Conservation (phyloP, 208 protist genomes). For the Wallacemonas sp. region DNA sequence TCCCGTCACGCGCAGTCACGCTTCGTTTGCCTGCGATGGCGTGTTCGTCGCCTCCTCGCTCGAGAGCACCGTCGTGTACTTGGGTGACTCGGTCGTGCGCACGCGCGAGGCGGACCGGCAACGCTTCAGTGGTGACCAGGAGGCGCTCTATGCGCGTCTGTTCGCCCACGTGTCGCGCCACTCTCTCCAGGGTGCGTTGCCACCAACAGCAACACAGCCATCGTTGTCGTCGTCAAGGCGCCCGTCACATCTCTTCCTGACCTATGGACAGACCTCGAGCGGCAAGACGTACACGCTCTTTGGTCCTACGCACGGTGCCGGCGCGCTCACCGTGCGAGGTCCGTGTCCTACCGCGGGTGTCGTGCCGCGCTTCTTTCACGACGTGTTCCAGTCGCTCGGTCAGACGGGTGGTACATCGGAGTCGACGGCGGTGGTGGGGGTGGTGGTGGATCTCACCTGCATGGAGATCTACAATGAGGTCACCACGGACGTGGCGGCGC, state of each 20-base stretch:
- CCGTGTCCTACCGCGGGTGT: slow-evolving; percentile 33
- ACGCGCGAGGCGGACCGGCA: neutral
- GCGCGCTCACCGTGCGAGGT: neutral
- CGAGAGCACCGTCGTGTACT: slow-evolving; percentile 2
- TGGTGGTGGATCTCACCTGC: slow-evolving; percentile 61
- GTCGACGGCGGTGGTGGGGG: no score
- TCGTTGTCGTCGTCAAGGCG: neutral
- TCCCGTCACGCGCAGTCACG: slow-evolving; percentile 37
- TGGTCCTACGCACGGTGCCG: slow-evolving; percentile 23
- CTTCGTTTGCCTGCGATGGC: slow-evolving; percentile 40
- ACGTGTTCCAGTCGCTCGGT: slow-evolving; percentile 36
- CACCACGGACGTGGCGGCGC: slow-evolving; percentile 68
- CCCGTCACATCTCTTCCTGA: slow-evolving; percentile 42
- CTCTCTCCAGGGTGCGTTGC: no score
- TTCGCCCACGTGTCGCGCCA: slow-evolving; percentile 4
- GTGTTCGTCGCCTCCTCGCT: slow-evolving; percentile 30
- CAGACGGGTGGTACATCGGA: no score
- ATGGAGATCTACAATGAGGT: slow-evolving; percentile 85
- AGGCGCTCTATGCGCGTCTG: slow-evolving; percentile 27
- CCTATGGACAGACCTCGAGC: slow-evolving; percentile 84
- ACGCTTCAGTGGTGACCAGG: slow-evolving; percentile 25
- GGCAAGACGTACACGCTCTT: slow-evolving; percentile 89
- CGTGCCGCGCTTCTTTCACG: slow-evolving; percentile 57
- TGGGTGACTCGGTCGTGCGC: neutral
- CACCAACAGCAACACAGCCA: neutral